Evolutionary conservation across 148 eudicot species (phyloP), one percentile per base, ranked within the genome.

Genomic region (Vaccinium myrtillus): DNA sequence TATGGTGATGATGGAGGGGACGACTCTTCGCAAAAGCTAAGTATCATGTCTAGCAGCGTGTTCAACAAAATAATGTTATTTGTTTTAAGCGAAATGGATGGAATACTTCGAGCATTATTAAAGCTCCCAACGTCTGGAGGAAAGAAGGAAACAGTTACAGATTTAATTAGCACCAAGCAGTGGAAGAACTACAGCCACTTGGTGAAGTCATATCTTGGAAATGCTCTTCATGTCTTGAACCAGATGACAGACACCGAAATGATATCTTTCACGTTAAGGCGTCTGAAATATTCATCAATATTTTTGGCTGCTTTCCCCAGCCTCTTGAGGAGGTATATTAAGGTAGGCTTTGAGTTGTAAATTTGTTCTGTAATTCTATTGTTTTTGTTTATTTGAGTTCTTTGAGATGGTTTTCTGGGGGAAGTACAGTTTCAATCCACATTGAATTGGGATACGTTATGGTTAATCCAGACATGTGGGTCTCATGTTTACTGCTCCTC

Each of bases 151-250:
- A 91, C 63, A 67, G 82, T 95, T 18, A 74, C 89, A 70, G 94
- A 90, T 54, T 77, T 97, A 80, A 90, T 89, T 89, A 87, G 73
- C 49, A 91, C 91, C 21, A 93, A 86, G 75, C 91, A 78, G 73
- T 97, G 99, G 99, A 97, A 90, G 89, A 93, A 87, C 81, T 89
- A 95, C 88, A 91, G 90, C 81, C 93, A 94, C 85, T 78, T 97
- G 92, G 98, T 97, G 86, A 95, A 95, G 89, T 93, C 99, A 74
- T 95, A 92, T 87, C 95, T 97, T 88, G 99, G 98, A 82, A 95
- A 97, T 84, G 88, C 98, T 75, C 84, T 97, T 48, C 99, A 97
- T 86, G 94, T 94, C 77, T 84, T 97, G 77, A 97, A 97, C 87
- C 98, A 95, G 86, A 97, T 95, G 99, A 97, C 99, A 0, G 98